phyloP scores from a whole-genome alignment of 2,329 filamentous ascomycete species.

The Pyricularia grisea region DNA sequence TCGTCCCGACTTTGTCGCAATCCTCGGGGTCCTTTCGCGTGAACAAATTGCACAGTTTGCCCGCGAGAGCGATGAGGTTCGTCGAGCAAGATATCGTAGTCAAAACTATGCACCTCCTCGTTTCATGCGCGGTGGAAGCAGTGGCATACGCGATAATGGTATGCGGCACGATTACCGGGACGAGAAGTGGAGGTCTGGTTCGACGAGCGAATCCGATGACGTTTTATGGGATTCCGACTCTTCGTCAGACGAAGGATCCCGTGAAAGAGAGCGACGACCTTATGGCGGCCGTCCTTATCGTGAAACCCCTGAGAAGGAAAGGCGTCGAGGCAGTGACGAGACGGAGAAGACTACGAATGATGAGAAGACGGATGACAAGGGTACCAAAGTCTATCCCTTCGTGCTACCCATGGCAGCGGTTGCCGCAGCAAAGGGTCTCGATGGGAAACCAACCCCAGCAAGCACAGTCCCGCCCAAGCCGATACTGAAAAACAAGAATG shows the following conservation, averaged over 20 bases:
- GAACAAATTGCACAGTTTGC: conserved; percentile 44
- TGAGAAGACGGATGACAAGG: conserved; percentile 7
- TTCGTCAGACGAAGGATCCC: conserved; percentile 9
- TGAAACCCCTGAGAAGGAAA: conserved; percentile 6
- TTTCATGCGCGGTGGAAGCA: not conserved
- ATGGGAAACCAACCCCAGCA: conserved; percentile 21
- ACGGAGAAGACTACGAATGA: conserved; percentile 8
- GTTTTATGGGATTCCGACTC: conserved; percentile 20
- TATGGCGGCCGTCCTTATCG: conserved; percentile 5
- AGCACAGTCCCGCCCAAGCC: conserved; percentile 38
- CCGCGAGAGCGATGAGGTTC: conserved; percentile 35
- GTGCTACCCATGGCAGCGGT: conserved; percentile 23
- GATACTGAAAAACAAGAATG: conserved; percentile 53
- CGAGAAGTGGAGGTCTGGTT: conserved; percentile 8
- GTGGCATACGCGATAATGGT: not conserved
- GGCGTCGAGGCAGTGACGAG: not conserved
- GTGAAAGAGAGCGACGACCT: conserved; percentile 6
- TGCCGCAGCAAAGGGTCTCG: conserved; percentile 19
- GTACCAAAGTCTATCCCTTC: conserved; percentile 22
- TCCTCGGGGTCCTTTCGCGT: conserved; percentile 44
- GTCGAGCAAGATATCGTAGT: conserved; percentile 26
- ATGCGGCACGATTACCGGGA: conserved; percentile 13
- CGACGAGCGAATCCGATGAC: conserved; percentile 12
- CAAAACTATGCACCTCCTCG: conserved; percentile 9
- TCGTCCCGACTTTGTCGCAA: conserved; percentile 48